phyloP scores from a whole-genome alignment of 2,329 filamentous ascomycete genomes.

The Fusarium euwallaceae region DNA sequence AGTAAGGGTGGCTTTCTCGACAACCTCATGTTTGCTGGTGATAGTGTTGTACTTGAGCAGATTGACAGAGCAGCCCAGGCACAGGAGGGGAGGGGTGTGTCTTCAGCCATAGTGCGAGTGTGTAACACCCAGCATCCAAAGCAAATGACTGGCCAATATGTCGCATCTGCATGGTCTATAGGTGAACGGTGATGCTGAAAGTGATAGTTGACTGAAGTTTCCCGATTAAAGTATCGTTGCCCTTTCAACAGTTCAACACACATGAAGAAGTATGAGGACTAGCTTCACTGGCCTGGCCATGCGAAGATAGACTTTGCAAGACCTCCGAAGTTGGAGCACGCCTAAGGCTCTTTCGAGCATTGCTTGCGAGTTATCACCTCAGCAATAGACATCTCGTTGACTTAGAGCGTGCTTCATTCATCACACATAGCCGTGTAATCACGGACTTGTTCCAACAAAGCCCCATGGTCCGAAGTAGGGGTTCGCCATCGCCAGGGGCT shows the following conservation, averaged over 20 bases:
- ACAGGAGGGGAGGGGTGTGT: conserved; percentile 17
- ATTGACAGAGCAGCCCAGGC: conserved; percentile 3
- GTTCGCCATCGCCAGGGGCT: conserved; percentile 24
- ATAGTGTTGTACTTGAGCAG: conserved; percentile 9
- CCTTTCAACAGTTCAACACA: background rate
- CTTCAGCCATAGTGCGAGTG: background rate
- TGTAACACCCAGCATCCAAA: background rate
- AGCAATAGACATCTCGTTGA: background rate
- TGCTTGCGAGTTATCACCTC: background rate
- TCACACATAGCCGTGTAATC: conserved; percentile 15
- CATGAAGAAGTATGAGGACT: background rate
- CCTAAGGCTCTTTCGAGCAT: background rate
- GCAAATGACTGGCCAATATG: background rate
- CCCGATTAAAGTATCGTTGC: background rate
- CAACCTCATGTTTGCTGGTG: conserved; percentile 6
- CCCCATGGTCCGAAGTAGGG: conserved; percentile 27
- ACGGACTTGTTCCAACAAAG: conserved; percentile 23
- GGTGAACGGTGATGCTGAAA: background rate
- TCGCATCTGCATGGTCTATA: background rate
- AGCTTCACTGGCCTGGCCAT: background rate
- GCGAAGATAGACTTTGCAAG: background rate
- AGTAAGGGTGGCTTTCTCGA: background rate
- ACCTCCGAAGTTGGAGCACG: background rate
- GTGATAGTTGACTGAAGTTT: background rate
- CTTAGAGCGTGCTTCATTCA: background rate